Evolutionary conservation across 1,284 basidiomycete species (phyloP), one percentile per base, ranked within the genome.

Genomic region (Bondarzewia mesenterica): DNA sequence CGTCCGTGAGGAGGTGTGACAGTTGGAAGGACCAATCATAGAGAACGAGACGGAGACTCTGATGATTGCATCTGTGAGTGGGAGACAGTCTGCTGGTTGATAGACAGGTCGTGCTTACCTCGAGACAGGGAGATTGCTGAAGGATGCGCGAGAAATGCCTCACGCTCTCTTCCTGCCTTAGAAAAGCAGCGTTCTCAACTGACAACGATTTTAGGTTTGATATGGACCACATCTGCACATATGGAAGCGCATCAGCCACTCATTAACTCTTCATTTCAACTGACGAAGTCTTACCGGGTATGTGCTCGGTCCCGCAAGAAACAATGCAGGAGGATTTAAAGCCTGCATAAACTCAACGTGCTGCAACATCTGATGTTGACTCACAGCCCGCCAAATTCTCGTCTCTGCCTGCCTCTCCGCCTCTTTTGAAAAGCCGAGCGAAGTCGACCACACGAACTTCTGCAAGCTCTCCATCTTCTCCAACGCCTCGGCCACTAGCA

Each of bases 171-270:
- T 25, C 22, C 16, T 51, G 47, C 32, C 44, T 20, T 29, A 53
- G 44, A 18, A 49, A 49, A 4, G 26, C 22, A 7, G 44, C 47
- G n/a, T 51, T 46, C 37, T 21, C 43, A 22, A 53, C 36, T 15
- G 35, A 46, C 5, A 51, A 21, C 8, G 44, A 42, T 7, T 44
- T 51, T n/a, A 51, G 35, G 12, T 46, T 46, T 15, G 46, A 44
- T 10, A 53, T 20, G 4, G 50, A 41, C 52, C 50, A 53, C 10
- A 53, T 14, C 50, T 53, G 29, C 4, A n/a, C 5, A 5, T 32
- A 25, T 12, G 27, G 26, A 29, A 41, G 42, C 14, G 29, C 40
- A 12, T 10, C 36, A 37, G 16, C 43, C 18, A 44, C 23, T n/a
- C 8, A 43, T 23, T 25, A 4, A 32, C 29, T 4, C 12, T n/a